These are phyloP conservation scores for Acacia melanoxylon DNA, from an alignment of 306 rosid genomes.

Conservation along the genomic window DNA sequence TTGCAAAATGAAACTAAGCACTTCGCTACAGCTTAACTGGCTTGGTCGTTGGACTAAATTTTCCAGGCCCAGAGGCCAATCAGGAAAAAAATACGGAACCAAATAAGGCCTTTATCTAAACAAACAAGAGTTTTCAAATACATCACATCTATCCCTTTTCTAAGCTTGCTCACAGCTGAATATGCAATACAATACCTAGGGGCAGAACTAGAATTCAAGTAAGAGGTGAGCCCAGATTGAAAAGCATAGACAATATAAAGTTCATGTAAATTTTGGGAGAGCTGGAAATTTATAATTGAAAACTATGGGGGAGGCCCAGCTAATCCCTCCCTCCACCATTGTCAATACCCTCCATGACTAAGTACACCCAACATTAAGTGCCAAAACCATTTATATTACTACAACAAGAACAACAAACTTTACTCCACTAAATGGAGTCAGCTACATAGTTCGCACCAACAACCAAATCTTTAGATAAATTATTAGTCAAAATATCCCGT, in stretches of 20 bases:
- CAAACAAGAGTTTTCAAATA: not conserved
- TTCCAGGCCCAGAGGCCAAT: not conserved
- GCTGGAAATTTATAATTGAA: not conserved
- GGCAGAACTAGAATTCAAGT: not conserved
- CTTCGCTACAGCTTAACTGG: not conserved
- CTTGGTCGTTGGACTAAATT: not conserved
- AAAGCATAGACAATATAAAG: not conserved
- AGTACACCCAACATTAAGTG: not conserved
- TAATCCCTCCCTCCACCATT: not conserved
- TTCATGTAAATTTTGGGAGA: not conserved
- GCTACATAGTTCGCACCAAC: too few species aligned
- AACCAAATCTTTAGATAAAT: too few species aligned
- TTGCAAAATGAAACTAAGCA: not conserved
- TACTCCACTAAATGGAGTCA: too few species aligned
- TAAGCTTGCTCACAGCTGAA: not conserved
- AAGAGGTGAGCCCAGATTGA: not conserved
- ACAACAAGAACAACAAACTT: too few species aligned
- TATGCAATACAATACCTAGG: not conserved
- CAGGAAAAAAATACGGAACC: not conserved
- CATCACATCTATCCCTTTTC: not conserved
- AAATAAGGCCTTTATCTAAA: not conserved
- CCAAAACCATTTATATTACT: not conserved
- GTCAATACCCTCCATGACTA: not conserved
- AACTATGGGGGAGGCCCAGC: not conserved
- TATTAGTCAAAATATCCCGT: too few species aligned